Conservation (phyloP, 1,284 basidiomycete species). For the Tilletia horrida region DNA sequence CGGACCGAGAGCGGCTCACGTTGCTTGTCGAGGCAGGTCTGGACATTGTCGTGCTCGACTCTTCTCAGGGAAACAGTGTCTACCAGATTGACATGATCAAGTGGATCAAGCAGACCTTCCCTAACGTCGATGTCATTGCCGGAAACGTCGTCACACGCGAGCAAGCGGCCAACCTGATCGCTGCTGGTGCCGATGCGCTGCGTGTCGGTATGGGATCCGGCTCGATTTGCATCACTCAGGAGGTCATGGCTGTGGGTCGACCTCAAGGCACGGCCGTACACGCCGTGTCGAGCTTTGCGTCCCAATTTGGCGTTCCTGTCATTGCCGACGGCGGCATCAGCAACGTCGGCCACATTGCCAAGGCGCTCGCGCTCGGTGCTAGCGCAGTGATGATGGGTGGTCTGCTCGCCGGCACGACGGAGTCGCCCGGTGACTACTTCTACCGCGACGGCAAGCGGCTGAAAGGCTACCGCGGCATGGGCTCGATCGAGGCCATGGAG, state of each 20-base stretch:
- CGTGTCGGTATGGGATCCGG: slow-evolving; percentile 97
- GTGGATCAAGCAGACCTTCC: slow-evolving; percentile 80
- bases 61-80: slow-evolving; percentile 91
- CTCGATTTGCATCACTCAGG: slow-evolving; percentile 98
- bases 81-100: slow-evolving; percentile 93
- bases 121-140: slow-evolving; percentile 80
- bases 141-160: slow-evolving; percentile 98
- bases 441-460: slow-evolving; percentile 98
- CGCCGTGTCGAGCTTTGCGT: slow-evolving; percentile 88
- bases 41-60: slow-evolving; percentile 92
- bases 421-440: slow-evolving; percentile 98
- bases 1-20: slow-evolving; percentile 78
- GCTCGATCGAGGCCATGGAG: slow-evolving; percentile 61
- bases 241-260: slow-evolving; percentile 98
- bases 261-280: slow-evolving; percentile 96
- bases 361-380: slow-evolving; percentile 88
- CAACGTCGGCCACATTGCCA: slow-evolving; percentile 97
- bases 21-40: slow-evolving; percentile 89
- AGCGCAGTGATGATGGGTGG: slow-evolving; percentile 99
- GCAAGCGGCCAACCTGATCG: slow-evolving; percentile 90
- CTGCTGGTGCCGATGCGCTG: slow-evolving; percentile 87
- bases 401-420: slow-evolving; percentile 88
- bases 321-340: slow-evolving; percentile 96
- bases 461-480: slow-evolving; percentile 99
- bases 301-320: slow-evolving; percentile 89